Conservation (phyloP, 2,329 filamentous ascomycete genomes). For the Fusarium stilboides region DNA sequence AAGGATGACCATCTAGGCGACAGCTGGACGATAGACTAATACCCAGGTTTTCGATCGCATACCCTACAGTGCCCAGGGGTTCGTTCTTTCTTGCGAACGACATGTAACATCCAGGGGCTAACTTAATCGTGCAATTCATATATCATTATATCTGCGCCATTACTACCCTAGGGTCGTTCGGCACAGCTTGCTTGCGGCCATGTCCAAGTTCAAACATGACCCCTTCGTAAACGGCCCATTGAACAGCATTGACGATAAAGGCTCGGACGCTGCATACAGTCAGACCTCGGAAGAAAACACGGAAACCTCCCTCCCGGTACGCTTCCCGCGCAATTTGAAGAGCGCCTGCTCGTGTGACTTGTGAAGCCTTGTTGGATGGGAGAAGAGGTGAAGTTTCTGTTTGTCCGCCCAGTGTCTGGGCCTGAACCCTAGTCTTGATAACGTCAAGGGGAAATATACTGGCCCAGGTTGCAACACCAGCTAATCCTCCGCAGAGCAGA, state of each 20-base stretch:
- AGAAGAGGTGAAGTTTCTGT: constrained; percentile 36
- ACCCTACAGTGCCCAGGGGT: no score
- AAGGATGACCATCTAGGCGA: no score
- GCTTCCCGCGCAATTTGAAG: constrained; percentile 75
- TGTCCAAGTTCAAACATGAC: constrained; percentile 75
- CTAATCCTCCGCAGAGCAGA: constrained; percentile 87
- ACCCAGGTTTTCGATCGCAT: neutral
- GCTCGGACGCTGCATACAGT: constrained; percentile 87
- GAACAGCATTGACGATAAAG: constrained; percentile 93
- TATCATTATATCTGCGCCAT: constrained; percentile 10
- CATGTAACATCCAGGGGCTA: no score
- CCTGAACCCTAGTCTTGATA: constrained; percentile 93
- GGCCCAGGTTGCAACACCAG: constrained; percentile 89
- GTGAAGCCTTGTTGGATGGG: constrained; percentile 41
- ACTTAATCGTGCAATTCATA: no score
- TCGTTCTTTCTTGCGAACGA: neutral
- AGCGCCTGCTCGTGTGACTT: constrained; percentile 62
- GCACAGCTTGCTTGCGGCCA: constrained; percentile 33
- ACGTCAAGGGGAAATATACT: constrained; percentile 94
- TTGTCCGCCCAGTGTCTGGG: constrained; percentile 65
- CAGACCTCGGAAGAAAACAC: constrained; percentile 80
- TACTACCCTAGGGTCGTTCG: constrained; percentile 7
- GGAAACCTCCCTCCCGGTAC: constrained; percentile 74
- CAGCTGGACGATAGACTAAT: no score
- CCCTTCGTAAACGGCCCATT: constrained; percentile 94